A percentile compares a stretch with the other conserved stretches of the same genome.
Conservation (phyloP, 345 rosid genomes). For the Rhodamnia rubescens region DNA sequence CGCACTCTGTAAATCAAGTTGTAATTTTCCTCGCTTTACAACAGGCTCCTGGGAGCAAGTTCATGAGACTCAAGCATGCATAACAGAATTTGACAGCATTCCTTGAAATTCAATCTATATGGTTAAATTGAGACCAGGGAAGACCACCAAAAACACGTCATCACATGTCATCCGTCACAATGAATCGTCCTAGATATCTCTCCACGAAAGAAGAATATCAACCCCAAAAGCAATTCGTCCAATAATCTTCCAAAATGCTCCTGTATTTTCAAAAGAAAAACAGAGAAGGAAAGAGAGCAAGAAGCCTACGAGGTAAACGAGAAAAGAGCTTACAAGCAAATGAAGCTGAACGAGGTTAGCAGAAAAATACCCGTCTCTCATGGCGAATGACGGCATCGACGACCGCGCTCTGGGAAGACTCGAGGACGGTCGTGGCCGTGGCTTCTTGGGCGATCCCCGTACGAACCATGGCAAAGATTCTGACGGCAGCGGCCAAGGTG, state of each 20-base stretch:
- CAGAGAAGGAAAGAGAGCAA: background rate
- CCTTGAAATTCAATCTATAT: background rate
- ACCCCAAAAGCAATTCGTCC: background rate
- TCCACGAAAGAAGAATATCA: background rate
- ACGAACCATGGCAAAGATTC: conserved; percentile 39
- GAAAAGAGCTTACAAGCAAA: background rate
- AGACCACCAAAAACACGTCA: background rate
- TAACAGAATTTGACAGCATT: background rate
- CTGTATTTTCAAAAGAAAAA: background rate
- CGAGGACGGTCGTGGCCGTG: conserved; percentile 46
- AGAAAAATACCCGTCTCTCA: conserved; percentile 39
- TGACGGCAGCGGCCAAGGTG: conserved; percentile 37
- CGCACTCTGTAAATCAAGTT: background rate
- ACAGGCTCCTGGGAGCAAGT: background rate
- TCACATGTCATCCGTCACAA: background rate
- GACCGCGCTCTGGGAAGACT: conserved; percentile 21
- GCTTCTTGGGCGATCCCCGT: conserved; percentile 59
- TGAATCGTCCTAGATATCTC: background rate
- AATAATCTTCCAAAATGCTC: background rate
- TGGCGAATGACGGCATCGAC: conserved; percentile 31
- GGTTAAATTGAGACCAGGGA: background rate
- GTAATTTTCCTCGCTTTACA: background rate
- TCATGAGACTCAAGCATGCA: background rate
- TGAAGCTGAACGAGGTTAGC: background rate
- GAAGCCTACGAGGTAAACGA: background rate